These are phyloP conservation scores for Purshia tridentata DNA, from an alignment of 306 rosid genomes.

Conservation along the genomic window DNA sequence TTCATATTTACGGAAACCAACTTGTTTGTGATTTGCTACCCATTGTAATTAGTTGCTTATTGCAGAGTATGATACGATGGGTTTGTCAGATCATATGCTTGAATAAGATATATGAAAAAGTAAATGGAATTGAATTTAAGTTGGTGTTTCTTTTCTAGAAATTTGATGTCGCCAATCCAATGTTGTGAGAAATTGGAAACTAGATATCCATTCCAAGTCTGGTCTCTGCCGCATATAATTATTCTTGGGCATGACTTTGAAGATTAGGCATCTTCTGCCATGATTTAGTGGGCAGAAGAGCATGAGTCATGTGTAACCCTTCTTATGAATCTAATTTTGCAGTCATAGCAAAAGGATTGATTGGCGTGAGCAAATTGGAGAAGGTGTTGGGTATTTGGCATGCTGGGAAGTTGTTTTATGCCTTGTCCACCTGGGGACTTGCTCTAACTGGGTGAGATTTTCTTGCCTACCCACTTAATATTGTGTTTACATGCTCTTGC, in stretches of 20 bases:
- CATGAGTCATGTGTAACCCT: conserved; percentile 18
- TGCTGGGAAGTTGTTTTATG: conserved; percentile 79
- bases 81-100: background rate
- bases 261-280: background rate
- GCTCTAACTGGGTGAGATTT: conserved; percentile 75
- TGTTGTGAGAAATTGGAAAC: background rate
- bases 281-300: conserved; percentile 16
- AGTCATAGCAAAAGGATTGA: conserved; percentile 72
- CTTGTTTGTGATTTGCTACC: background rate
- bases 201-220: background rate
- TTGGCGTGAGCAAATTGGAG: conserved; percentile 65
- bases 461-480: background rate
- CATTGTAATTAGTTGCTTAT: background rate
- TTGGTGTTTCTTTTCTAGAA: conserved; percentile 6
- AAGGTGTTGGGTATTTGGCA: conserved; percentile 67
- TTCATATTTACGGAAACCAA: background rate
- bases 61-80: background rate
- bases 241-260: conserved; percentile 12
- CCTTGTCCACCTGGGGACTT: conserved; percentile 95
- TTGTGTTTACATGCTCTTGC: conserved; percentile 1
- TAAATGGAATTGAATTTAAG: conserved; percentile 7
- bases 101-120: background rate
- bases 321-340: conserved; percentile 34
- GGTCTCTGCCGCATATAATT: conserved; percentile 1
- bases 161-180: conserved; percentile 16